Conservation (phyloP, 2,329 filamentous ascomycete genomes). For the Scolecobasidium constrictum region DNA sequence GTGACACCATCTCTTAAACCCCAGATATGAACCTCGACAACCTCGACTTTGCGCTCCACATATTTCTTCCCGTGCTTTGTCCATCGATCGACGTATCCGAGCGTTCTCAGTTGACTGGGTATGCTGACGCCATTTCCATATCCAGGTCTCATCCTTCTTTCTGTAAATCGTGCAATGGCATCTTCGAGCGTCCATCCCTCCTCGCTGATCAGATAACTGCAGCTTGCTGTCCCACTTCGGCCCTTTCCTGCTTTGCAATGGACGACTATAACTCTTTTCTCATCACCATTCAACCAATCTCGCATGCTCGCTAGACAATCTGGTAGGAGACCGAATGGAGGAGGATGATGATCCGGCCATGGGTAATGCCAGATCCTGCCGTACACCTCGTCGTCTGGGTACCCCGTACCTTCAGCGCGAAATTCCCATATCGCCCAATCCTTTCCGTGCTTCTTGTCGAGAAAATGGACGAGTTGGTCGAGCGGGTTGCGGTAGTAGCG, state of each 20-base stretch:
- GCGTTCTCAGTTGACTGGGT: constrained; percentile 79
- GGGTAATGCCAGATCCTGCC: constrained; percentile 81
- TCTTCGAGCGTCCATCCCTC: constrained; percentile 59
- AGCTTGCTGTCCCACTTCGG: constrained; percentile 76
- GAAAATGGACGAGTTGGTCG: constrained; percentile 73
- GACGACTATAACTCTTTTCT: constrained; percentile 64
- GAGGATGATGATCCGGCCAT: constrained; percentile 95
- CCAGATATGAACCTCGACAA: constrained; percentile 84
- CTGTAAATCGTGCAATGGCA: constrained; percentile 60
- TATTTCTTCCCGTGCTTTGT: constrained; percentile 66
- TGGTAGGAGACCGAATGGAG: constrained; percentile 80
- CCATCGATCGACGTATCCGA: constrained; percentile 85
- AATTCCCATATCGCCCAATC: constrained; percentile 98
- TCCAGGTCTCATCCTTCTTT: constrained; percentile 75
- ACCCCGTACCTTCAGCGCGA: constrained; percentile 89
- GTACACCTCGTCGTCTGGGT: constrained; percentile 84
- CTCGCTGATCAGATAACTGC: constrained; percentile 82
- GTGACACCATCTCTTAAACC: constrained; percentile 81
- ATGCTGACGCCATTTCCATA: constrained; percentile 85
- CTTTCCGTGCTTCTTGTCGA: constrained; percentile 71
- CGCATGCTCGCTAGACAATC: constrained; percentile 87
- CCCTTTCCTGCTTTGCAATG: constrained; percentile 98
- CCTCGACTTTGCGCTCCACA: constrained; percentile 69
- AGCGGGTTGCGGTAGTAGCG: constrained; percentile 90
- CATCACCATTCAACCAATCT: constrained; percentile 53